Base-by-base conservation (phyloP, 805 yeast genomes). In the Candida andamanensis region DNA sequence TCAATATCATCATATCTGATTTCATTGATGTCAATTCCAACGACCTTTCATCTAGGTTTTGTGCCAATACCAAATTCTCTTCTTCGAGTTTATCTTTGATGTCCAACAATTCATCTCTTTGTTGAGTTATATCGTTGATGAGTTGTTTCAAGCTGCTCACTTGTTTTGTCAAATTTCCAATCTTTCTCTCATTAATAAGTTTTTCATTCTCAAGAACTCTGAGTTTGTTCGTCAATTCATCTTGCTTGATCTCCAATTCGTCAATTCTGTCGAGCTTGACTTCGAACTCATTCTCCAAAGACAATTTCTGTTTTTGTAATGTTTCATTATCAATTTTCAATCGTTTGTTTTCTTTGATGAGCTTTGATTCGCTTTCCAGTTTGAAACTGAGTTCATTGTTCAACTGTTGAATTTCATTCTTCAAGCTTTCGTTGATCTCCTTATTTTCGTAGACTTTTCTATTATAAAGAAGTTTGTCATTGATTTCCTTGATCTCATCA, bases 261-360 rank as follows among this genome's bases (percentile, higher is more conserved):
- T 68, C 63, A 10, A 62, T 58, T 29, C 65, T 71, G n/a, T 58
- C 60, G 21, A 65, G 56, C n/a, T 73, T 51, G 15, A 47, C 50
- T n/a, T 52, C 58, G 27, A 51, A 50, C 5, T 58, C 60, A 19
- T 42, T 40, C 20, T 58, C 65, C 11, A 62, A 39, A 17, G 40
- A 42, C 3, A 45, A 35, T 33, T 55, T 56, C 11, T 43, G 50
- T 15, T 49, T 41, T 5, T 45, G 39, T 28, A 56, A 37, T 6
- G 74, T 71, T 39, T 78, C 85, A 27, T 76, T 56, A 38, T 78
- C 80, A 41, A 78, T 69, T 26, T 69, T 73, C 17, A 80, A 56
- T 23, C 74, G 74, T 32, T 83, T 80, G 41, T 79, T 61, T 28
- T 73, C 78, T 42, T 78, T 81, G 37, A 78, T 74, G 33, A 81